phyloP scores from a whole-genome alignment of 768 basidiomycete genomes.

The Clathrus columnatus region DNA sequence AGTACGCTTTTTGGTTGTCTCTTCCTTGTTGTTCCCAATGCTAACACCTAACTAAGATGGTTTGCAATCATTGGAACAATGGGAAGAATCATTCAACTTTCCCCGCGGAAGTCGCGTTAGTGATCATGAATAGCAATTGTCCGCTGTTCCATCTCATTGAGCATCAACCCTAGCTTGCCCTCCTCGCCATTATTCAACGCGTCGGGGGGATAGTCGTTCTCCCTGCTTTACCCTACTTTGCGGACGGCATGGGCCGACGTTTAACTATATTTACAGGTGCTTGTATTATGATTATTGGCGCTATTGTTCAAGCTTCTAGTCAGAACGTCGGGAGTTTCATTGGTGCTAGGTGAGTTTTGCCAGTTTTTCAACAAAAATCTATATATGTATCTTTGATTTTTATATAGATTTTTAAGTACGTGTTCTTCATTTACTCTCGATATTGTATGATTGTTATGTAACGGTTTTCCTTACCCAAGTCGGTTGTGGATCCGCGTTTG shows the following conservation, averaged over 20 bases:
- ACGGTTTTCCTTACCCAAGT: constrained; percentile 5
- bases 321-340: constrained; percentile 51
- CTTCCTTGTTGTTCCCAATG: neutral
- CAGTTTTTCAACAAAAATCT: constrained; percentile 4
- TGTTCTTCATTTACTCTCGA: neutral
- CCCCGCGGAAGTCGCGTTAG: constrained; percentile 24
- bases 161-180: neutral
- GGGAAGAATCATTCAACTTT: constrained; percentile 26
- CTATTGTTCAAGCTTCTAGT: constrained; percentile 49
- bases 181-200: constrained; percentile 8
- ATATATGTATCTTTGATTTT: constrained; percentile 10
- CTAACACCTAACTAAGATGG: constrained; percentile 20
- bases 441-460: neutral
- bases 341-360: constrained; percentile 34
- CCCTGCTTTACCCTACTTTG: constrained; percentile 35
- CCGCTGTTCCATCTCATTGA: neutral
- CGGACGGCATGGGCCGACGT: constrained; percentile 52
- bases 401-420: constrained; percentile 17
- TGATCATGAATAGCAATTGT: neutral
- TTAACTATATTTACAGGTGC: constrained; percentile 51
- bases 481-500: constrained; percentile 57
- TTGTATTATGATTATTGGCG: constrained; percentile 52
- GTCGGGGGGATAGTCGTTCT: constrained; percentile 23
- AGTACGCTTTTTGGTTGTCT: constrained; percentile 20
- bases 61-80: constrained; percentile 29